Conservation (phyloP, 2,329 filamentous ascomycete species). For the Davidsoniella neocaledoniae region DNA sequence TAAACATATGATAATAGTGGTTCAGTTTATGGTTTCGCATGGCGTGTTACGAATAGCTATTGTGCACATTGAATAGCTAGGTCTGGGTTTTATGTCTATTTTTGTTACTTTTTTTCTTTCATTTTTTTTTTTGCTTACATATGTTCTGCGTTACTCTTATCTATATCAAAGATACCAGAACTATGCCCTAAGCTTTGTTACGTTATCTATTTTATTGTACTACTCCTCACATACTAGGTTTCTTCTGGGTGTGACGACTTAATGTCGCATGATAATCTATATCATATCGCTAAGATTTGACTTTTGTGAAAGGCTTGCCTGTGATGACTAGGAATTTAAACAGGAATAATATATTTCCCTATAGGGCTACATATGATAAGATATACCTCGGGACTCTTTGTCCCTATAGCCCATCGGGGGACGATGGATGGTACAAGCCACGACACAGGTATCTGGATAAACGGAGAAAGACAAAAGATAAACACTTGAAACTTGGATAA, state of each 20-base stretch:
- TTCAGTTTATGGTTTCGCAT: neutral
- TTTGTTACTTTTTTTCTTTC: neutral
- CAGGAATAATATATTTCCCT: too few species aligned
- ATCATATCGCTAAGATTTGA: too few species aligned
- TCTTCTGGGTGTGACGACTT: too few species aligned
- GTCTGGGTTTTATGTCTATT: neutral
- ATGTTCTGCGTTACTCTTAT: too few species aligned
- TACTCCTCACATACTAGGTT: too few species aligned
- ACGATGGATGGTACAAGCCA: neutral
- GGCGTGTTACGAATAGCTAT: neutral
- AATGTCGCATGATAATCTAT: too few species aligned
- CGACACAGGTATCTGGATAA: neutral
- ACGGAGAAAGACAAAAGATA: neutral
- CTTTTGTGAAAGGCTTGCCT: too few species aligned
- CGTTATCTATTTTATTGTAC: too few species aligned
- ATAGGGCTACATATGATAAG: neutral
- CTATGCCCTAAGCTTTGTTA: too few species aligned
- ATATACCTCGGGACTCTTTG: neutral
- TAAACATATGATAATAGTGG: neutral
- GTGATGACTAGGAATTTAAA: too few species aligned
- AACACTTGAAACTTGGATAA: constrained; percentile 1
- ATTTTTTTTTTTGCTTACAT: neutral
- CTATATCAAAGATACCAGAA: too few species aligned
- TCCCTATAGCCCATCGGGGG: neutral
- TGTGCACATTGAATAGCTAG: neutral